Conservation (phyloP, 345 rosid species). For the Anacardium occidentale region DNA sequence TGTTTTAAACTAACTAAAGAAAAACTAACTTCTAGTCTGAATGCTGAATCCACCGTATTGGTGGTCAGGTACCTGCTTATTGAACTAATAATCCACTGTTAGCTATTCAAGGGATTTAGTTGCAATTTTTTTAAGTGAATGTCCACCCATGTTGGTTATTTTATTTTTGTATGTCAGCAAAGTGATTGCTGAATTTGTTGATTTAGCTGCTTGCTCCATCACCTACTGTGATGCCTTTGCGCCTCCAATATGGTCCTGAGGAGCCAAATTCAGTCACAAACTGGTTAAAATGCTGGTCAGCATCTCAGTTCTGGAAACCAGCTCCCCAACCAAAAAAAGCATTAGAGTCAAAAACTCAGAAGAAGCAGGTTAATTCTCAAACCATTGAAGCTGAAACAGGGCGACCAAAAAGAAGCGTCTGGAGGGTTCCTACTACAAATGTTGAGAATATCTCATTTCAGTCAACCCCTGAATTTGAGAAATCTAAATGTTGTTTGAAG, state of each 20-base stretch:
- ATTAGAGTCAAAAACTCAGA: constrained; percentile 42
- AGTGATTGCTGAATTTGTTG: constrained; percentile 27
- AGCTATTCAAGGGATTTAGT: neutral
- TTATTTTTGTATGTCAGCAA: neutral
- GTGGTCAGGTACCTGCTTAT: neutral
- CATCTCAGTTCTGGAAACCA: constrained; percentile 73
- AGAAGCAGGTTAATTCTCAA: constrained; percentile 47
- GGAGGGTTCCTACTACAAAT: constrained; percentile 58
- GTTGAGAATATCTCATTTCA: constrained; percentile 41
- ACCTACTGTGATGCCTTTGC: constrained; percentile 60
- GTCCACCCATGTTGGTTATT: neutral
- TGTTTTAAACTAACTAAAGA: neutral
- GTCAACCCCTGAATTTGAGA: constrained; percentile 59
- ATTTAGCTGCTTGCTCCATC: constrained; percentile 78
- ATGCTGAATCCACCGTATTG: neutral
- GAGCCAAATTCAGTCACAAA: constrained; percentile 62
- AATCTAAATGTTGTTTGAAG: constrained; percentile 59
- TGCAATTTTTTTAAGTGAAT: constrained; percentile 10
- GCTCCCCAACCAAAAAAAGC: constrained; percentile 56
- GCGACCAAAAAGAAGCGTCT: constrained; percentile 60
- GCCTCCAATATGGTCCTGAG: constrained; percentile 44
- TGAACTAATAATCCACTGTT: constrained; percentile 4
- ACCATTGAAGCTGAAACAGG: constrained; percentile 51
- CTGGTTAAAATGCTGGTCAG: constrained; percentile 89
- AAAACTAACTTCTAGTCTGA: neutral